These are phyloP conservation scores for Fomes fomentarius DNA, from an alignment of 1,284 basidiomycete genomes.

Conservation along the genomic window DNA sequence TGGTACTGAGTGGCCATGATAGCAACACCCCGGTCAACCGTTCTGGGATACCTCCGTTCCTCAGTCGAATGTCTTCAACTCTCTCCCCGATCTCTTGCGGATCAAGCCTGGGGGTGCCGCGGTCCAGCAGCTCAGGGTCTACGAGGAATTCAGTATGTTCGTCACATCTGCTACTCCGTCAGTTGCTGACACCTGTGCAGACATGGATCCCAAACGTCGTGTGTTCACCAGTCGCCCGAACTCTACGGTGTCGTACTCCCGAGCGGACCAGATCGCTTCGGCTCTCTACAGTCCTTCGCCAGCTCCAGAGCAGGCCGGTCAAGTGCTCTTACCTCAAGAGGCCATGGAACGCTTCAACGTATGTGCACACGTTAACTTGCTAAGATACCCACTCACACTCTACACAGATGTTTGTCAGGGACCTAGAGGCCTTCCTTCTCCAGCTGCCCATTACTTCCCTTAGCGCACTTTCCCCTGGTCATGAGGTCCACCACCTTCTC, in stretches of 20 bases:
- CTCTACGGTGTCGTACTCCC: conserved; percentile 61
- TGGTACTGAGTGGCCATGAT: not conserved
- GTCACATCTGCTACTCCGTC: not conserved
- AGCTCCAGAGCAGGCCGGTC: conserved; percentile 45
- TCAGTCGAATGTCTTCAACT: conserved; percentile 75
- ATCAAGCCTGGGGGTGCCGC: conserved; percentile 86
- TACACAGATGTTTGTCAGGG: conserved; percentile 56
- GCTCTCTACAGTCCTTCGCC: conserved; percentile 54
- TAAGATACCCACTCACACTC: not conserved
- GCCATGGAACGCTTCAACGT: conserved; percentile 81
- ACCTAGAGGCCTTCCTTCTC: conserved; percentile 79
- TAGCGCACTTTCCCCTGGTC: conserved; percentile 74
- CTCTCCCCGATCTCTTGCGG: conserved; percentile 88
- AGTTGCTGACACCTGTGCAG: conserved; percentile 32
- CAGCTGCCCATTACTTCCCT: conserved; percentile 72
- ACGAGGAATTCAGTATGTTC: conserved; percentile 88
- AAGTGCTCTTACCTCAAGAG: conserved; percentile 60
- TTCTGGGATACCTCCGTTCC: conserved; percentile 88
- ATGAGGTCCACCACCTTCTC: conserved; percentile 85
- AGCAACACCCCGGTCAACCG: conserved; percentile 70
- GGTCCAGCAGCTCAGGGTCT: conserved; percentile 84
- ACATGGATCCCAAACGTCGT: conserved; percentile 56
- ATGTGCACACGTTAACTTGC: conserved; percentile 19
- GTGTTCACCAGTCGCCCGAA: conserved; percentile 61
- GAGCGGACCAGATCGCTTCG: conserved; percentile 45